A percentile compares a stretch with the other conserved stretches of the same genome.
phyloP scores from a whole-genome alignment of 768 basidiomycete genomes.

The Suillus bovinus region DNA sequence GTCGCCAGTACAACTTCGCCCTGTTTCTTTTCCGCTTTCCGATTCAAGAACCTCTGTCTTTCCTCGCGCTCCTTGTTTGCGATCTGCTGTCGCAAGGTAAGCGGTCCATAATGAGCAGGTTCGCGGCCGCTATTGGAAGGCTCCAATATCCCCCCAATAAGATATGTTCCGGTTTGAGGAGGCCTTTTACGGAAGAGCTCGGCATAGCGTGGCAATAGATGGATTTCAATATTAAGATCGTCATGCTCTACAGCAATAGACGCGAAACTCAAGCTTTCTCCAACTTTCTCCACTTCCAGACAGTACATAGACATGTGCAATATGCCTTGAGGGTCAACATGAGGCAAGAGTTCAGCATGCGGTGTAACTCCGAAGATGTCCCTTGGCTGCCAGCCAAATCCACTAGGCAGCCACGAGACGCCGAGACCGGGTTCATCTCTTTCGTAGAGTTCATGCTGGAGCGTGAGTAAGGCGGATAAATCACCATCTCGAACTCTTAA shows the following conservation, averaged over 20 bases:
- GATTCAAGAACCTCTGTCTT: background rate
- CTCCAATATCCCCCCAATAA: conserved; percentile 1
- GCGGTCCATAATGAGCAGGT: background rate
- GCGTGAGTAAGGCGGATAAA: background rate
- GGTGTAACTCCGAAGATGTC: background rate
- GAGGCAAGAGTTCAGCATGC: background rate
- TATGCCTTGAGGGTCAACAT: background rate
- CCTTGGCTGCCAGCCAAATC: background rate
- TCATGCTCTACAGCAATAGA: background rate
- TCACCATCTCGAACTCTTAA: background rate
- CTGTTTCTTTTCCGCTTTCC: background rate
- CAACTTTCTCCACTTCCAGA: background rate
- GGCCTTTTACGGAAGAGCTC: background rate
- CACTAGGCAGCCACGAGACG: background rate
- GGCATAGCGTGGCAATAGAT: background rate
- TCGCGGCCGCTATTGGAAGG: background rate
- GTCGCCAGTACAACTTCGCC: conserved; percentile 1
- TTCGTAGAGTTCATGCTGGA: background rate
- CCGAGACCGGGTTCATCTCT: background rate
- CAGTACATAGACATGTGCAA: background rate
- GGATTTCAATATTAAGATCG: background rate
- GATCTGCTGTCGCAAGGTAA: background rate
- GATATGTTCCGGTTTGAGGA: background rate
- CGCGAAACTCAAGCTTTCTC: background rate
- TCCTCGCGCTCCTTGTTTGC: background rate